These are phyloP conservation scores for Rhodotorula sp. DNA, from an alignment of 1,284 basidiomycete genomes.

Conservation along the genomic window DNA sequence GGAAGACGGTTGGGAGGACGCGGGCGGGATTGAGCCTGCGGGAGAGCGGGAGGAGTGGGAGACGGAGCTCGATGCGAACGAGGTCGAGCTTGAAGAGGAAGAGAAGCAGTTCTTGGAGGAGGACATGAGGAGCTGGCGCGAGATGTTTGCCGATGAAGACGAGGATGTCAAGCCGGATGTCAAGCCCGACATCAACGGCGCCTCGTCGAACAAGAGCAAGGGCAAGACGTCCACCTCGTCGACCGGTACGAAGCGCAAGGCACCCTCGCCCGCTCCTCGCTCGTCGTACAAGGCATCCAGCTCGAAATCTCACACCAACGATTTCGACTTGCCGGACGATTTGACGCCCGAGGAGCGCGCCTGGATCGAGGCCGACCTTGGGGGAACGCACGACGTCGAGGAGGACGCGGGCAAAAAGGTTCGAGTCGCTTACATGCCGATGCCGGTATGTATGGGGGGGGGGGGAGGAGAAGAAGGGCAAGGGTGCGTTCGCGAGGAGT, in stretches of 20 bases:
- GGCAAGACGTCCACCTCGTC: neutral
- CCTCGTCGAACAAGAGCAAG: neutral
- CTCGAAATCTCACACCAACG: neutral
- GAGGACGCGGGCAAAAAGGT: conserved; percentile 1
- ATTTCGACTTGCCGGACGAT: neutral
- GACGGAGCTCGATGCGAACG: conserved; percentile 24
- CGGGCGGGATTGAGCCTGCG: neutral
- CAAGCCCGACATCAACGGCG: neutral
- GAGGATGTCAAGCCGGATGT: neutral
- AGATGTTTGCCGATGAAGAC: conserved; percentile 1
- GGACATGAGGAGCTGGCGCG: conserved; percentile 23
- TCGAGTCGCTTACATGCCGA: conserved; percentile 7
- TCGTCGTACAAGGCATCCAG: neutral
- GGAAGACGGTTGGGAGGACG: conserved; percentile 9
- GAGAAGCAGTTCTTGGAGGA: conserved; percentile 23
- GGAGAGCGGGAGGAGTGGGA: conserved; percentile 2
- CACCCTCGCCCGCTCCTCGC: neutral
- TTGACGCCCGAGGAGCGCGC: conserved; percentile 15
- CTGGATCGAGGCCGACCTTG: conserved; percentile 3
- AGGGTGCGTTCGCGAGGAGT: too few relatives aligned
- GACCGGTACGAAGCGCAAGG: conserved; percentile 1
- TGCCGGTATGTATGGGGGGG: conserved; percentile 9
- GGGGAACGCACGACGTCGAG: neutral
- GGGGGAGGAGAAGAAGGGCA: conserved; percentile 3
- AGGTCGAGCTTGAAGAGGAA: conserved; percentile 10